Evolutionary conservation across 2,329 filamentous ascomycete species (phyloP), one percentile per base, ranked within the genome.

Genomic region (Colletotrichum abscissum): DNA sequence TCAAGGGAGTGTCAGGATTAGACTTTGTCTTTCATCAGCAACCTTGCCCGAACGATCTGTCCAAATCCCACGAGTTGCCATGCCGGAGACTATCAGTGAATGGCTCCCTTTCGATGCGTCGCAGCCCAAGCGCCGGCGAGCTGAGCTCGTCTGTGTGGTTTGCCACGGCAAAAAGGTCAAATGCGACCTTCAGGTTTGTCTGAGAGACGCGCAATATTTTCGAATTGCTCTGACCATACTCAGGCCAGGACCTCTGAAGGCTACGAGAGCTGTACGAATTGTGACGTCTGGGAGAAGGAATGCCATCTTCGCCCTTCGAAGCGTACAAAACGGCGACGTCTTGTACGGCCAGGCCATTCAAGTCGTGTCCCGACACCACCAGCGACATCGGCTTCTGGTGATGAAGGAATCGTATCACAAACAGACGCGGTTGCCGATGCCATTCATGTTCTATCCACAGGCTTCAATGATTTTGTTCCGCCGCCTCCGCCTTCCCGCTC

Each of bases 141-240:
- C 79, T 28, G 78, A 79, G 54, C 67, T 77, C 7, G 79, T 79
- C 67, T 80, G 81, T 70, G 69, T 79, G 26, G 75, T 76, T 58
- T 82, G 81, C 42, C 81, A 82, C 67, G 77, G 78, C 0, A 82
- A 82, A 73, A 82, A 82, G 76, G 78, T 81, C 67, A 82, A 82
- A 49, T 82, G 81, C 35, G 79, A 82, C 70, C 71, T 81, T 35
- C 79, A 82, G 76, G 78, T 76, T 59, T 38, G 67, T 30, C 24
- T 46, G 16, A 22, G 35, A 55, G n/a, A 63, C 49, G 19, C 16
- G 42, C 56, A 24, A 24, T 49, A 57, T 22, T 69, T 57, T 60
- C 62, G 28, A 46, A 42, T 22, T 24, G 52, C n/a, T 55, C 24
- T 55, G 11, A 55, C 22, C 16, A 8, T 22, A 8, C 30, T 49